Conservation (phyloP, 345 rosid species). For the Sonneratia alba region DNA sequence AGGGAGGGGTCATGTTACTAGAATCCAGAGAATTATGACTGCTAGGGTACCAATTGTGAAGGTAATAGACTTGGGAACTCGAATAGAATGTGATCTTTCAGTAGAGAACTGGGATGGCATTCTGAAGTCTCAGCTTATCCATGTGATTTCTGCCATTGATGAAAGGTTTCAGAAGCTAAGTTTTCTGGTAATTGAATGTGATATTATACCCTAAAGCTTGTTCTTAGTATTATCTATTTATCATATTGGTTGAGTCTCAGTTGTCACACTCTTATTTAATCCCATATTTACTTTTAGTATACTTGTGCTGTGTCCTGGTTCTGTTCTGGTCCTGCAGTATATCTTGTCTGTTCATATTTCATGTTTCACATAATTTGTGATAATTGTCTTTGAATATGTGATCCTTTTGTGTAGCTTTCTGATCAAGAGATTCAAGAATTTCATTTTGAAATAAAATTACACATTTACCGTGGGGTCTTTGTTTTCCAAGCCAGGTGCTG, state of each 20-base stretch:
- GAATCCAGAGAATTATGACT: slow-evolving; percentile 21
- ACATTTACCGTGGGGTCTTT: neutral
- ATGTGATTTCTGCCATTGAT: slow-evolving; percentile 37
- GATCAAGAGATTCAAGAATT: neutral
- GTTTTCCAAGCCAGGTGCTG: neutral
- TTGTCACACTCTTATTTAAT: neutral
- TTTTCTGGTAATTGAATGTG: slow-evolving; percentile 31
- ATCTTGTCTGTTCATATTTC: neutral
- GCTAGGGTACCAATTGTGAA: slow-evolving; percentile 53
- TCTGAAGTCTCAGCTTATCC: slow-evolving; percentile 31
- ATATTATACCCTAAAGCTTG: neutral
- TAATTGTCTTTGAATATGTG: neutral
- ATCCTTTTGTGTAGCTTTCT: neutral
- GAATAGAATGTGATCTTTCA: slow-evolving; percentile 37
- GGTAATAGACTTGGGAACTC: slow-evolving; percentile 28
- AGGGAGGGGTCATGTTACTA: slow-evolving; percentile 38
- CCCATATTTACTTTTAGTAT: neutral
- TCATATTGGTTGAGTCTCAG: neutral
- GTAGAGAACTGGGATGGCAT: slow-evolving; percentile 41
- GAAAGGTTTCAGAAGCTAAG: slow-evolving; percentile 50
- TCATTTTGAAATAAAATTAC: neutral
- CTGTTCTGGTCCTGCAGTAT: neutral
- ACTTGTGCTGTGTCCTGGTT: neutral
- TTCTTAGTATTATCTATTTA: neutral
- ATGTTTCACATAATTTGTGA: neutral